Evolutionary conservation across 371 early-diverging fungal genomes (phyloP).

Genomic region (Mortierella sp.): DNA sequence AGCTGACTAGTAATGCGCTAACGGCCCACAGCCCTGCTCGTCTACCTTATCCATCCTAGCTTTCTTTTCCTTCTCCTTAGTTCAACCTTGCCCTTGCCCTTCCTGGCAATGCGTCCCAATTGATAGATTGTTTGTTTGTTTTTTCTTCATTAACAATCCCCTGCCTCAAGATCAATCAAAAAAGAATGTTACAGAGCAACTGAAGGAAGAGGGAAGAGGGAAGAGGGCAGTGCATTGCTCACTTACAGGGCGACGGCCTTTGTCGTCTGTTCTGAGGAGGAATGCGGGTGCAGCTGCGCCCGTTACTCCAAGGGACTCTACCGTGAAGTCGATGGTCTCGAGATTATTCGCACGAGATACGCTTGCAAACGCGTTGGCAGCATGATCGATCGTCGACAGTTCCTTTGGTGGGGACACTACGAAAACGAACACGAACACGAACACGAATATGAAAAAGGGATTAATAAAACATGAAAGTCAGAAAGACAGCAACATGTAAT

Average conservation of each 20-base stretch:
- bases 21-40: background rate
- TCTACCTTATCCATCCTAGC: background rate
- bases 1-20: slow-evolving; percentile 32
- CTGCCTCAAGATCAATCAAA: slow-evolving; percentile 17
- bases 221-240: too few relatives aligned
- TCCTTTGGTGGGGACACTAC: slow-evolving; percentile 15
- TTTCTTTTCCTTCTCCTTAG: background rate
- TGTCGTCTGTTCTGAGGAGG: slow-evolving; percentile 43
- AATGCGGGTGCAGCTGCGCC: slow-evolving; percentile 56
- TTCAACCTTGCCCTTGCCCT: too few relatives aligned
- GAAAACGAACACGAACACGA: background rate
- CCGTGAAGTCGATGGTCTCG: slow-evolving; percentile 41
- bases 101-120: too few relatives aligned
- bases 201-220: background rate
- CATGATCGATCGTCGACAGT: slow-evolving; percentile 19
- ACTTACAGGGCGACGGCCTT: slow-evolving; percentile 58
- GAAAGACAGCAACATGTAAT: background rate
- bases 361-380: slow-evolving; percentile 35
- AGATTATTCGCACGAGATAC: slow-evolving; percentile 21
- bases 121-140: too few relatives aligned
- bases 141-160: slow-evolving; percentile 54
- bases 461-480: background rate
- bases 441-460: background rate
- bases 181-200: background rate
- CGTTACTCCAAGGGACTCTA: slow-evolving; percentile 41